Evolutionary conservation across 768 basidiomycete genomes (phyloP).

Genomic region (Pholiota molesta): DNA sequence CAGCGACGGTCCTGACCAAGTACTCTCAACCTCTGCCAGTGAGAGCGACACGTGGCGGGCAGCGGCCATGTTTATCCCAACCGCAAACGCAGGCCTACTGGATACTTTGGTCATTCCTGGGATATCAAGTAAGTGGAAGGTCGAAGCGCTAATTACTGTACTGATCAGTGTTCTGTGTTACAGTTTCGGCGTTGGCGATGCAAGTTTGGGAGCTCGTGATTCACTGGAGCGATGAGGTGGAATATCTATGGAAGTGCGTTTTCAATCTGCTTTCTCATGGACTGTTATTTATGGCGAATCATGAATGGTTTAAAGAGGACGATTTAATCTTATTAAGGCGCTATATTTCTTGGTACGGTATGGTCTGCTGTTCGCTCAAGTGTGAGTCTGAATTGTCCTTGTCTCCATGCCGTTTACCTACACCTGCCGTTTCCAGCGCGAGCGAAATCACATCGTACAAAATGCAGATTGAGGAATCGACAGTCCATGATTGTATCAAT

Average conservation of each 20-base stretch:
- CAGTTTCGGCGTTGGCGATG: slow-evolving; percentile 24
- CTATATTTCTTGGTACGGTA: slow-evolving; percentile 24
- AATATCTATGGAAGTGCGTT: slow-evolving; percentile 24
- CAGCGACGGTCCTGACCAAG: not conserved
- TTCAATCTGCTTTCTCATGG: not conserved
- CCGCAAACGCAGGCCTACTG: not conserved
- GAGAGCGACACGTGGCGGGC: not conserved
- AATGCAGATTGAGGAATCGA: not conserved
- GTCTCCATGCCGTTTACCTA: not conserved
- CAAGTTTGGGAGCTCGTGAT: slow-evolving; percentile 22
- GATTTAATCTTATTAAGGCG: slow-evolving; percentile 12
- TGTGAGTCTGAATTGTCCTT: slow-evolving; percentile 16
- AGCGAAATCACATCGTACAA: slow-evolving; percentile 13
- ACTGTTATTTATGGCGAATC: not conserved
- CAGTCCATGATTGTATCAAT: not conserved
- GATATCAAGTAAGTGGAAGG: not conserved
- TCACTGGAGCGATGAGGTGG: slow-evolving; percentile 23
- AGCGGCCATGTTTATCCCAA: not conserved
- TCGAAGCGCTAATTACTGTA: not conserved
- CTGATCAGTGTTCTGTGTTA: not conserved
- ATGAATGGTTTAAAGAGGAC: slow-evolving; percentile 10
- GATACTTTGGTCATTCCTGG: not conserved
- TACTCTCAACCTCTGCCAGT: no score
- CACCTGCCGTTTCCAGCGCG: slow-evolving; percentile 4
- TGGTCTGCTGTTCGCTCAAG: slow-evolving; percentile 18